These are phyloP conservation scores for Talaromyces sp. DNA, from an alignment of 2,329 filamentous ascomycete genomes.

Conservation along the genomic window DNA sequence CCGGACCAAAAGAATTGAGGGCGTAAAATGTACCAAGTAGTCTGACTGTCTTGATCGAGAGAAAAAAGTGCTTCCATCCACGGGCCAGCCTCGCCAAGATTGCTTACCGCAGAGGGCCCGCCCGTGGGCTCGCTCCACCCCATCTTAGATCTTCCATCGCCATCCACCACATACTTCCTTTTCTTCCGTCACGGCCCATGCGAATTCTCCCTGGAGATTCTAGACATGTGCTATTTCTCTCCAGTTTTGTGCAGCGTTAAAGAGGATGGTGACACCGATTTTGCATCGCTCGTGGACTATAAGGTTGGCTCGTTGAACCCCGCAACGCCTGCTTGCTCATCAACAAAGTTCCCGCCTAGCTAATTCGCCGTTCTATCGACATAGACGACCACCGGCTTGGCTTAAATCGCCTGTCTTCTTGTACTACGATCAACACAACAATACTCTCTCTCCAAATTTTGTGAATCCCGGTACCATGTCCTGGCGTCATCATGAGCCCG, in stretches of 20 bases:
- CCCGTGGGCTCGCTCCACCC: neutral
- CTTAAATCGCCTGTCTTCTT: neutral
- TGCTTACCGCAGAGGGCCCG: neutral
- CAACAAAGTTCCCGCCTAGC: neutral
- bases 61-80: neutral
- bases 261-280: neutral
- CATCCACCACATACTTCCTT: neutral
- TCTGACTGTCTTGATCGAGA: neutral
- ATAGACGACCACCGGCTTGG: neutral
- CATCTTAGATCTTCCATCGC: neutral
- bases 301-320: neutral
- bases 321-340: neutral
- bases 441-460: neutral
- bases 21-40: no score
- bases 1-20: neutral
- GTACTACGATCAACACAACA: neutral
- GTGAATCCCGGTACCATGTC: conserved; percentile 13
- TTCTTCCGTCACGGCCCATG: neutral
- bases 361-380: neutral
- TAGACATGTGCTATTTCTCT: neutral
- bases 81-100: neutral
- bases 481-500: conserved; percentile 17
- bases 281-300: neutral
- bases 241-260: neutral
- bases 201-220: neutral